Percentiles rank a stretch among this genome's conserved stretches.
Evolutionary conservation across 1,139 yeast species (phyloP).

Genomic region (Yamadazyma dushanensis): DNA sequence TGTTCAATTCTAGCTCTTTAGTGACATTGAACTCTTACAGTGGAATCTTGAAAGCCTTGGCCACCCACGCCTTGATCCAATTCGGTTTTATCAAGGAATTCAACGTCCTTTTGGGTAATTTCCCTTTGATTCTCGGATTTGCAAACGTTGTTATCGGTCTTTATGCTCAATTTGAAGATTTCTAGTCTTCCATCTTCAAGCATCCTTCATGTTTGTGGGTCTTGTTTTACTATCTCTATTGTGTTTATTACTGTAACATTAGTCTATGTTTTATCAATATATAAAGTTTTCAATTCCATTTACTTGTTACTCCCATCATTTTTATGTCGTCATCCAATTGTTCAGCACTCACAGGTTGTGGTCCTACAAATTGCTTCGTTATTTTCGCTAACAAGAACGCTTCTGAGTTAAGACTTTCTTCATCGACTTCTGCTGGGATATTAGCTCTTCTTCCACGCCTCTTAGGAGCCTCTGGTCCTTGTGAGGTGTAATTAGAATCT

Average conservation of each 20-base stretch:
- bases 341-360: conserved; percentile 35
- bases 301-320: conserved; percentile 35
- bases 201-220: background rate
- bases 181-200: conserved; percentile 19
- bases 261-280: conserved; percentile 13
- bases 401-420: conserved; percentile 33
- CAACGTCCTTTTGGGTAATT: conserved; percentile 42
- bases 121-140: conserved; percentile 49
- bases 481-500: conserved; percentile 31
- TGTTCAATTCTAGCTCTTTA: conserved; percentile 32
- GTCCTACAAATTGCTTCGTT: conserved; percentile 46
- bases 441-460: conserved; percentile 24
- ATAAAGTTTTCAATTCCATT: conserved; percentile 31
- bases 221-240: conserved; percentile 9
- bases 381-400: conserved; percentile 43
- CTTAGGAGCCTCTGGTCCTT: conserved; percentile 15
- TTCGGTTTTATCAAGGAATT: conserved; percentile 40
- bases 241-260: conserved; percentile 19
- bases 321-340: conserved; percentile 39
- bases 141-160: conserved; percentile 51
- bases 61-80: conserved; percentile 36
- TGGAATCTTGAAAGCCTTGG: conserved; percentile 38
- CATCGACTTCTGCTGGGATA: conserved; percentile 16
- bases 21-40: conserved; percentile 26
- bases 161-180: conserved; percentile 51